A percentile compares a stretch with the other conserved stretches of the same genome.
Conservation (phyloP, 768 basidiomycete species). For the Naganishia vaughanmartiniae region DNA sequence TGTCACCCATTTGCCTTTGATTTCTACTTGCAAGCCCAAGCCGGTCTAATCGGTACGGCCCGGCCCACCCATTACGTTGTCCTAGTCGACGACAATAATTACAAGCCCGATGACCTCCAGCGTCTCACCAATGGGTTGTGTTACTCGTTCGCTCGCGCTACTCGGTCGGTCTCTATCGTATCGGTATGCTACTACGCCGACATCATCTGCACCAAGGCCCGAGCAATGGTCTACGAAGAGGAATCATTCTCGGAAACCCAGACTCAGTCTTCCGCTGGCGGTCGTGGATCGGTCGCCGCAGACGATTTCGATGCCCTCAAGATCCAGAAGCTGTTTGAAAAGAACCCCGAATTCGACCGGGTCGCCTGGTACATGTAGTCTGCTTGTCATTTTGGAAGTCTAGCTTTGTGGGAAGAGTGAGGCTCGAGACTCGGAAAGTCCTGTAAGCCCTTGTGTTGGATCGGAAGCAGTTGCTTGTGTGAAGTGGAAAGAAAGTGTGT, state of each 20-base stretch:
- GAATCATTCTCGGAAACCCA: conserved; percentile 24
- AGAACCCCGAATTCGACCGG: conserved; percentile 37
- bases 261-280: conserved; percentile 25
- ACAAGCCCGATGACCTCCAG: conserved; percentile 47
- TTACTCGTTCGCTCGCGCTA: conserved; percentile 48
- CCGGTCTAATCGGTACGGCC: conserved; percentile 49
- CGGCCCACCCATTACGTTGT: conserved; percentile 50
- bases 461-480: neutral
- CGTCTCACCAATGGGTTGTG: conserved; percentile 43
- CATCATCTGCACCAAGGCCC: conserved; percentile 48
- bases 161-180: conserved; percentile 47
- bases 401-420: neutral
- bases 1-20: conserved; percentile 50
- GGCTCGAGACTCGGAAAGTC: neutral
- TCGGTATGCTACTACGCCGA: conserved; percentile 50
- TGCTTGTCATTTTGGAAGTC: neutral
- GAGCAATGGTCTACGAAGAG: conserved; percentile 45
- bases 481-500: too few relatives aligned
- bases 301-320: conserved; percentile 42
- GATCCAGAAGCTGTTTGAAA: conserved; percentile 41
- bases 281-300: neutral
- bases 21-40: conserved; percentile 51
- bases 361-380: conserved; percentile 26
- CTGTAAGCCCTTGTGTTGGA: neutral
- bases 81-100: conserved; percentile 42